A percentile compares a stretch with the other conserved stretches of the same genome.
phyloP scores from a whole-genome alignment of 768 basidiomycete species.

The Tricholoma sp. region DNA sequence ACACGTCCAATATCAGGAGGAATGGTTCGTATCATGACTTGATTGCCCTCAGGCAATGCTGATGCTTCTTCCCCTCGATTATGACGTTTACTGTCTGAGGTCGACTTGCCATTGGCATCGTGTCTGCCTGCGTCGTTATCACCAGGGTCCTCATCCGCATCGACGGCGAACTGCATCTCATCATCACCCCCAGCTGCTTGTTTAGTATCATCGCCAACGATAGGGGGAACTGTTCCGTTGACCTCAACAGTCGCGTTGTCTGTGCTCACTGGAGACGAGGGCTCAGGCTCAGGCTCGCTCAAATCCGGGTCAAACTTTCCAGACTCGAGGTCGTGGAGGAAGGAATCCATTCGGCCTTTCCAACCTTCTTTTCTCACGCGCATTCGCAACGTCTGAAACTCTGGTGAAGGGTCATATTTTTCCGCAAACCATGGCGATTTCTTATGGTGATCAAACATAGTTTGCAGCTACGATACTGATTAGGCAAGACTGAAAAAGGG shows the following conservation, averaged over 20 bases:
- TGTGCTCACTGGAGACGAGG: slow-evolving; percentile 51
- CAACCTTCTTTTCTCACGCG: slow-evolving; percentile 83
- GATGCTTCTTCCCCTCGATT: slow-evolving; percentile 71
- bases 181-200: slow-evolving; percentile 46
- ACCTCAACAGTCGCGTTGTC: slow-evolving; percentile 33
- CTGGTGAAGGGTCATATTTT: slow-evolving; percentile 81
- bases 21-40: slow-evolving; percentile 93
- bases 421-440: slow-evolving; percentile 97
- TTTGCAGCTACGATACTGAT: slow-evolving; percentile 71
- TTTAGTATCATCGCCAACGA: slow-evolving; percentile 49
- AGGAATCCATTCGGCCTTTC: slow-evolving; percentile 65
- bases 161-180: slow-evolving; percentile 70
- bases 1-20: slow-evolving; percentile 88
- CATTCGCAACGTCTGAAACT: slow-evolving; percentile 64
- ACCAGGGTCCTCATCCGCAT: slow-evolving; percentile 64
- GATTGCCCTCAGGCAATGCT: slow-evolving; percentile 72
- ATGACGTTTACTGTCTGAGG: slow-evolving; percentile 38
- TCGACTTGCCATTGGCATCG: slow-evolving; percentile 55
- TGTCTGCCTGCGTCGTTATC: slow-evolving; percentile 52
- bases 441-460: slow-evolving; percentile 93
- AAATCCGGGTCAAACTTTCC: slow-evolving; percentile 83
- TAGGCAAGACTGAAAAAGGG: slow-evolving; percentile 18
- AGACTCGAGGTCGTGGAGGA: slow-evolving; percentile 74
- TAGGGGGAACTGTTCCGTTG: slow-evolving; percentile 32
- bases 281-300: slow-evolving; percentile 53